Base-by-base conservation (phyloP, 805 yeast genomes). In the Yamadazyma ubonensis region DNA sequence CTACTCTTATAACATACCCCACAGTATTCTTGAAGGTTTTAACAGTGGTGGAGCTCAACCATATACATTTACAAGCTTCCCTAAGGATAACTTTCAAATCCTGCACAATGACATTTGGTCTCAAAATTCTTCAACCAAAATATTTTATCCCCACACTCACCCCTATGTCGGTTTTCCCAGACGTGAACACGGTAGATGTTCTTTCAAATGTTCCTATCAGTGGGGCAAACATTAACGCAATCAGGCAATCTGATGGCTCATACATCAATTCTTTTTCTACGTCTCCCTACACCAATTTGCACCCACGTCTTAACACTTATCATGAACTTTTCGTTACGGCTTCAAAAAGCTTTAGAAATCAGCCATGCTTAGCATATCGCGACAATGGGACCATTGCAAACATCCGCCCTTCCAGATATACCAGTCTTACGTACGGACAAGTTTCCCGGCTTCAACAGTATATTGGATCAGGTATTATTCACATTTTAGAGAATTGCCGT, bases 381-480 rank as follows among this genome's bases (percentile, higher is more conserved):
- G 4, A 21, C 17, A 20, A 30, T 7, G 23, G 23, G 11, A 11
- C 14, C 18, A 4, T 23, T 3, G 9, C 23, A 6, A 8, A 21
- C 18, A 21, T 3, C 11, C 9, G 33, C 30, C 5, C 31, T 10
- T 11, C 14, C 10, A 6, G 34, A 7, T 23, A 27, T 15, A 20
- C 19, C 14, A 32, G 29, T 52, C 63, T 71, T 33, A 55, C 75
- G 1, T 81, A 70, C 50, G 51, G 44, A 7, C 57, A 66, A 38
- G 65, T 76, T 14, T 66, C 68, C 14, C 44, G 54, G 18, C 63
- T 77, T 39, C 67, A 76, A 34, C 57, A 58, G 22, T 50, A 65
- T 34, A 63, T 79, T 22, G 88, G 86, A 4, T 58, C 81, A n/a
- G 88, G 86, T 16, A 48, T 41, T 46, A 54, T 23, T 47, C 43